phyloP scores from a whole-genome alignment of 352 stramenopile species.

The Pythium phragmitis region DNA sequence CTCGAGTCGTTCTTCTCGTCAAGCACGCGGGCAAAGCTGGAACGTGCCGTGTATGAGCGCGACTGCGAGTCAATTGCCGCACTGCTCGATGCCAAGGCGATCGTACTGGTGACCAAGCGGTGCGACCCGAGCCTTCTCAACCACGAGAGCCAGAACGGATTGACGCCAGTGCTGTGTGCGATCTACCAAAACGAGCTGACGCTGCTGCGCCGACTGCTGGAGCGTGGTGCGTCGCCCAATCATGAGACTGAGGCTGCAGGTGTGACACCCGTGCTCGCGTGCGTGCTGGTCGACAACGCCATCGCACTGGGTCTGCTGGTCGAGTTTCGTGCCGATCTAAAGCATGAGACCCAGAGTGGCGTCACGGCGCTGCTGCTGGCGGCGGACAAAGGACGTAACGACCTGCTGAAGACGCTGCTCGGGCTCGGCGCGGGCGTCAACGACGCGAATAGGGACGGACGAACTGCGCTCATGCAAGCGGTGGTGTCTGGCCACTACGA shows the following conservation, averaged over 20 bases:
- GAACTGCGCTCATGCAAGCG: conserved; percentile 53
- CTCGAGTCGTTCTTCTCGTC: conserved; percentile 36
- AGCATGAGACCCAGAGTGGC: conserved; percentile 34
- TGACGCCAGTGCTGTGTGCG: conserved; percentile 49
- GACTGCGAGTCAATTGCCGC: conserved; percentile 41
- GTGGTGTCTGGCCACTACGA: conserved; percentile 41
- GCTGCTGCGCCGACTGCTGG: conserved; percentile 44
- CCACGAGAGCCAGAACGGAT: conserved; percentile 53
- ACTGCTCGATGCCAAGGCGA: conserved; percentile 34
- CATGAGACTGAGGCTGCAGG: conserved; percentile 35
- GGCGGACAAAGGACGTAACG: conserved; percentile 46
- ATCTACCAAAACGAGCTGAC: conserved; percentile 40
- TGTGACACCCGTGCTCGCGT: conserved; percentile 53
- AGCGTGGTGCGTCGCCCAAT: conserved; percentile 47
- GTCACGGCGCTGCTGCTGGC: conserved; percentile 44
- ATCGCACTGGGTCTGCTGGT: conserved; percentile 47
- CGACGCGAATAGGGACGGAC: conserved; percentile 24
- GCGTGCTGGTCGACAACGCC: conserved; percentile 43
- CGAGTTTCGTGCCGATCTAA: conserved; percentile 42
- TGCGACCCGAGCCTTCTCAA: conserved; percentile 31
- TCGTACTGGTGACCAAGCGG: not conserved
- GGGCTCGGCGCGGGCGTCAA: conserved; percentile 40
- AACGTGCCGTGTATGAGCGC: conserved; percentile 40
- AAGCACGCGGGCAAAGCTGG: conserved; percentile 41
- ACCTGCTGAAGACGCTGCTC: conserved; percentile 41